Evolutionary conservation across 495 filamentous ascomycete genomes (phyloP).

Genomic region (Amphirosellinia nigrospora): DNA sequence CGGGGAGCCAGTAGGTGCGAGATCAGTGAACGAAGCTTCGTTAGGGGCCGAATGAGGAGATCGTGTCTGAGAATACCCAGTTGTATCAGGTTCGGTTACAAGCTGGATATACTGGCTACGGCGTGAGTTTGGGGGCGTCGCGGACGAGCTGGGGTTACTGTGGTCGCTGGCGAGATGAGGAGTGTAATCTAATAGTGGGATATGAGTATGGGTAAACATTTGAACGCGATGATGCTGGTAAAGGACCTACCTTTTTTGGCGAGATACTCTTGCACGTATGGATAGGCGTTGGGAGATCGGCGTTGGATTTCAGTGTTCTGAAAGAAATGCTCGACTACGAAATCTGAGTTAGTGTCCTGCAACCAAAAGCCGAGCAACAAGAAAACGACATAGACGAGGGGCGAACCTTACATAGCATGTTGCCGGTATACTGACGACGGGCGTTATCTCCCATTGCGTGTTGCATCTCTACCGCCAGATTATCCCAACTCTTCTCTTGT

Average conservation of each 20-base stretch:
- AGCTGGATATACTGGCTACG: neutral
- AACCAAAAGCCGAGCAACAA: constrained; percentile 7
- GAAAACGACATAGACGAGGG: neutral
- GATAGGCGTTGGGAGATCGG: constrained; percentile 40
- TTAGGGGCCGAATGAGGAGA: neutral
- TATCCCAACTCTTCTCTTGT: constrained; percentile 39
- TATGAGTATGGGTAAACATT: neutral
- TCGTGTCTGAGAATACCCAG: neutral
- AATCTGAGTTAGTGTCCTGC: constrained; percentile 4
- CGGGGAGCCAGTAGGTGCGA: neutral
- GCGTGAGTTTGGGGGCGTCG: neutral
- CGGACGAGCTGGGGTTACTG: neutral
- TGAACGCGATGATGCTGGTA: neutral
- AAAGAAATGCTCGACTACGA: constrained; percentile 54
- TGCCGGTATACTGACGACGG: constrained; percentile 43
- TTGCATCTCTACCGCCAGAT: constrained; percentile 43
- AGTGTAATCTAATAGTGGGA: neutral
- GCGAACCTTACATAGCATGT: constrained; percentile 46
- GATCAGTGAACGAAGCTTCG: neutral
- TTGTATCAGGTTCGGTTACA: neutral
- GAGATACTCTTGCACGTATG: constrained; percentile 39
- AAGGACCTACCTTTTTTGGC: constrained; percentile 27
- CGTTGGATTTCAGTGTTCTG: constrained; percentile 44
- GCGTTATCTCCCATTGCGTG: constrained; percentile 32
- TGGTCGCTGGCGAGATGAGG: neutral